These are phyloP conservation scores for Botrytis fragariae DNA, from an alignment of 2,329 filamentous ascomycete species.

Conservation along the genomic window DNA sequence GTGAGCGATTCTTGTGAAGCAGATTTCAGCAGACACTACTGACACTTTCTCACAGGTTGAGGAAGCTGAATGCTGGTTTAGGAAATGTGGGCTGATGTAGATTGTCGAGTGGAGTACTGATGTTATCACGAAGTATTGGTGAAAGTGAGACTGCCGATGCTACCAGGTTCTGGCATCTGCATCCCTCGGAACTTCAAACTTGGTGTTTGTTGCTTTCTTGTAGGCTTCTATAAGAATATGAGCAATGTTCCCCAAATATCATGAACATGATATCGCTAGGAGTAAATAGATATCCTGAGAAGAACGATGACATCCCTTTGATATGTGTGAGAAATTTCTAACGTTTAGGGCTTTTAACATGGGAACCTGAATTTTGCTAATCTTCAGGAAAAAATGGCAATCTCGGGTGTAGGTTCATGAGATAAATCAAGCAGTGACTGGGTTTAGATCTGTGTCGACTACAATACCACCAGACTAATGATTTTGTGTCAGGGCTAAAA, in stretches of 20 bases:
- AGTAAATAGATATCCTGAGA: neutral
- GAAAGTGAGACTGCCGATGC: neutral
- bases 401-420: neutral
- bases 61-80: neutral
- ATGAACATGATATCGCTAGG: neutral
- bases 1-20: too few species aligned
- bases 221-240: neutral
- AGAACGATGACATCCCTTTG: neutral
- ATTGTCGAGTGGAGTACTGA: neutral
- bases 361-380: neutral
- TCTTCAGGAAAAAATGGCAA: neutral
- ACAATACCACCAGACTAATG: neutral
- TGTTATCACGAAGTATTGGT: neutral
- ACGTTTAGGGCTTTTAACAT: too few species aligned
- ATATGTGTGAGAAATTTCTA: neutral
- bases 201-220: neutral
- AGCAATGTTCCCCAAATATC: neutral
- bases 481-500: neutral
- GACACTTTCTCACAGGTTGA: neutral
- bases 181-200: neutral
- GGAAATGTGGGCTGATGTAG: neutral
- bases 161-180: neutral
- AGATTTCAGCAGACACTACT: neutral
- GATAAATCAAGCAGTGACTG: neutral
- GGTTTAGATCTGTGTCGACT: neutral